These are phyloP conservation scores for Pseudoneurospora amorphoporcata DNA, from an alignment of 495 filamentous ascomycete species.

Conservation along the genomic window DNA sequence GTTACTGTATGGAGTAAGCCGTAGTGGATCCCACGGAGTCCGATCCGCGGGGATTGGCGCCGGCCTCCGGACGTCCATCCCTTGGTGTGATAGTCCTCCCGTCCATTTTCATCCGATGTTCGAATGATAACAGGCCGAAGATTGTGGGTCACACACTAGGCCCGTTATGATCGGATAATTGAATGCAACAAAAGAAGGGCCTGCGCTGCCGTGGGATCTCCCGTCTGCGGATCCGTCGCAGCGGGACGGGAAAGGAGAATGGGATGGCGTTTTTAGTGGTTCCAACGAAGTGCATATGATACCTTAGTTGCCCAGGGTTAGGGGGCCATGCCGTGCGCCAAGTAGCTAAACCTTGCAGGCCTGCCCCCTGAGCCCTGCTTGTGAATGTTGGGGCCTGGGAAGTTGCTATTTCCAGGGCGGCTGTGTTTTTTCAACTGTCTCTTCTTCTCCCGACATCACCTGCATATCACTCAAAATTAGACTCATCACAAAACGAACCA, in stretches of 20 bases:
- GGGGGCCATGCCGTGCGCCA: background rate
- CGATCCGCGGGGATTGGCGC: background rate
- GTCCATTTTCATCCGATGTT: background rate
- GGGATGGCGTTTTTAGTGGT: background rate
- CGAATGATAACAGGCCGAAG: background rate
- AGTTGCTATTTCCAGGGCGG: constrained; percentile 12
- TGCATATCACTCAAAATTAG: background rate
- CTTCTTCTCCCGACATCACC: background rate
- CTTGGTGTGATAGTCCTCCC: background rate
- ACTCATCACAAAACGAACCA: background rate
- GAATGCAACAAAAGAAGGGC: background rate
- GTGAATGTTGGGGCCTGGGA: background rate
- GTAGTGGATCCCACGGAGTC: background rate
- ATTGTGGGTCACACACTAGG: background rate
- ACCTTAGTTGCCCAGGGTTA: background rate
- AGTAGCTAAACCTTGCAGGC: background rate
- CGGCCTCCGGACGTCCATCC: background rate
- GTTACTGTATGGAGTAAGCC: background rate
- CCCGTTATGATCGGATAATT: background rate
- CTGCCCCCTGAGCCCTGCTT: background rate
- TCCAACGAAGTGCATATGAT: background rate
- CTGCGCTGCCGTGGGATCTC: background rate
- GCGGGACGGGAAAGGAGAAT: background rate
- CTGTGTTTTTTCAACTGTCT: constrained; percentile 5
- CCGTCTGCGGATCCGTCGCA: background rate